Conservation (phyloP, 495 filamentous ascomycete species). For the Achaetomiella virescens region DNA sequence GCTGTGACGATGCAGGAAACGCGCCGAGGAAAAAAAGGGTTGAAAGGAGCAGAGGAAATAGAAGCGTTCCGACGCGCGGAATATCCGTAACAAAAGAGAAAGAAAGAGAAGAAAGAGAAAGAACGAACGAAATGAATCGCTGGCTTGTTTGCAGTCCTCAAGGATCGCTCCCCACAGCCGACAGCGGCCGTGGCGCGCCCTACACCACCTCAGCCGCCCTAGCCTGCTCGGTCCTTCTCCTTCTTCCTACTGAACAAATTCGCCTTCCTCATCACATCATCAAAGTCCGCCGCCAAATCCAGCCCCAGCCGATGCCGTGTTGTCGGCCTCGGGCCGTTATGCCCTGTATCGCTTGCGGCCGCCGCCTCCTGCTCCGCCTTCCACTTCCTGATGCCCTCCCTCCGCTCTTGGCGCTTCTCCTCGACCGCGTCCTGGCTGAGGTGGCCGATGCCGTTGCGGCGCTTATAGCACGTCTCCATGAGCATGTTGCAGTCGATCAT, state of each 20-base stretch:
- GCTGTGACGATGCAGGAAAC: too few species aligned
- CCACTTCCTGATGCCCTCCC: conserved; percentile 38
- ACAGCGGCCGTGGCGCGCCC: conserved; percentile 21
- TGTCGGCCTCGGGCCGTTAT: background rate
- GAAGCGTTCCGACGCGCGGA: conserved; percentile 9
- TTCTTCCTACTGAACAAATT: conserved; percentile 35
- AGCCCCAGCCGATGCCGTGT: conserved; percentile 17
- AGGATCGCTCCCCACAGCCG: conserved; percentile 16
- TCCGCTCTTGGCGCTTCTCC: conserved; percentile 52
- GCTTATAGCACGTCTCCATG: conserved; percentile 72
- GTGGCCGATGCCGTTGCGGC: conserved; percentile 79
- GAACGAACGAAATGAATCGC: conserved; percentile 3
- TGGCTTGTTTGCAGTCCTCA: background rate
- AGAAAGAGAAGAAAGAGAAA: conserved; percentile 1
- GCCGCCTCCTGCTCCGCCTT: conserved; percentile 38
- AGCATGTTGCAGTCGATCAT: conserved; percentile 75
- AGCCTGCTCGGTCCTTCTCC: conserved; percentile 20
- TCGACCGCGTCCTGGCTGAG: conserved; percentile 63
- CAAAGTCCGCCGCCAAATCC: conserved; percentile 24
- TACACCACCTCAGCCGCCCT: conserved; percentile 31
- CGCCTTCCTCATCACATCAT: conserved; percentile 33
- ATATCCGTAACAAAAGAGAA: background rate
- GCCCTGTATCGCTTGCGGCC: conserved; percentile 9
- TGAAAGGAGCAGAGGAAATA: background rate
- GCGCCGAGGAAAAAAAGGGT: too few species aligned